phyloP scores from a whole-genome alignment of 208 protist species.

The Angomonas deanei region DNA sequence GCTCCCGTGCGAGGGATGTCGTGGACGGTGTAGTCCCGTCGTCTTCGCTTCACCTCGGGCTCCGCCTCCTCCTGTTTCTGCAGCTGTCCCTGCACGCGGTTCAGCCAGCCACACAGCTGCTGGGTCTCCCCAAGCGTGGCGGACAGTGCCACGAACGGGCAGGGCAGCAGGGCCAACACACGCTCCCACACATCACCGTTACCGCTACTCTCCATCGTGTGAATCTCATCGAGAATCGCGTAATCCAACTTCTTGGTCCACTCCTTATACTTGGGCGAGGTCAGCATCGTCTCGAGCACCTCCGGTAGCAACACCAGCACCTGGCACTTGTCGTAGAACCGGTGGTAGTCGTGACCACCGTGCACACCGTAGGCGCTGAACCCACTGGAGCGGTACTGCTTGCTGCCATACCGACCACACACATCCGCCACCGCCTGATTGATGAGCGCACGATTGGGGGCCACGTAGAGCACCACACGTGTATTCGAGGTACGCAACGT shows the following conservation, averaged over 20 bases:
- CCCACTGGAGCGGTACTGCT: conserved; percentile 72
- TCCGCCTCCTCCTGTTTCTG: conserved; percentile 25
- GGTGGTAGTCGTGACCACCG: conserved; percentile 81
- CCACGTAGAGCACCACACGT: conserved; percentile 90
- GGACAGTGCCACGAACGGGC: conserved; percentile 93
- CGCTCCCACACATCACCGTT: conserved; percentile 92
- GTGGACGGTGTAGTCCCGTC: conserved; percentile 74
- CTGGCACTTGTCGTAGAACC: conserved; percentile 86
- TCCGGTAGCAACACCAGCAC: conserved; percentile 92
- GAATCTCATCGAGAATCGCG: conserved; percentile 95
- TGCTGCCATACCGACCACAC: conserved; percentile 86
- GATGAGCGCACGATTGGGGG: conserved; percentile 91
- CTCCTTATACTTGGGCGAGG: conserved; percentile 81
- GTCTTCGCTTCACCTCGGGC: conserved; percentile 15
- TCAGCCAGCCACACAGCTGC: conserved; percentile 89
- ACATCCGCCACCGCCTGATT: conserved; percentile 94
- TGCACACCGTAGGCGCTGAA: conserved; percentile 84
- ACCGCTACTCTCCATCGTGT: conserved; percentile 88
- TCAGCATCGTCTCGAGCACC: conserved; percentile 89
- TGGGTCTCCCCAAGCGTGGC: conserved; percentile 93
- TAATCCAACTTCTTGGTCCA: conserved; percentile 89
- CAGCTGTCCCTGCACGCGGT: conserved; percentile 67
- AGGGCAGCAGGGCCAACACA: conserved; percentile 86
- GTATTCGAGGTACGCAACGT: conserved; percentile 79
- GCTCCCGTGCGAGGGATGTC: conserved; percentile 55